These are phyloP conservation scores for Microsporum ferrugineum DNA, from an alignment of 2,329 filamentous ascomycete species.

Conservation along the genomic window DNA sequence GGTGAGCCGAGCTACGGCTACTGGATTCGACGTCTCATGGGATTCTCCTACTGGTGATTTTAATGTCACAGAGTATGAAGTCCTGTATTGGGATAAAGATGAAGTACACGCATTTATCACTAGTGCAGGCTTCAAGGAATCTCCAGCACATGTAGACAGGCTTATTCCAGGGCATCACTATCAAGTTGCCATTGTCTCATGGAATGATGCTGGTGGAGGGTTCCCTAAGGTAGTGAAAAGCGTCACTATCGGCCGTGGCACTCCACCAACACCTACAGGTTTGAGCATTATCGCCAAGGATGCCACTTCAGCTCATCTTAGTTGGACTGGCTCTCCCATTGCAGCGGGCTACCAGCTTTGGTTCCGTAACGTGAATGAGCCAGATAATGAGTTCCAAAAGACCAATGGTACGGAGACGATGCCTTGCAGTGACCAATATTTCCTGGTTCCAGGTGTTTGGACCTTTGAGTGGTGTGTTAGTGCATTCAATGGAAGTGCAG, in stretches of 20 bases:
- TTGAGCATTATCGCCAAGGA: background rate
- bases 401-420: background rate
- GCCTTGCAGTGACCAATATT: background rate
- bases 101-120: background rate
- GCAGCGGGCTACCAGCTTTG: background rate
- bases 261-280: background rate
- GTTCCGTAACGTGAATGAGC: background rate
- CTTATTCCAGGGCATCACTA: background rate
- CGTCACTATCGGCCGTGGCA: background rate
- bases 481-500: background rate
- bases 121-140: background rate
- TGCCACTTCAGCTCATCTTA: background rate
- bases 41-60: background rate
- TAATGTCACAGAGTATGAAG: background rate
- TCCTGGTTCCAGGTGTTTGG: background rate
- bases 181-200: background rate
- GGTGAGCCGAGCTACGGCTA: background rate
- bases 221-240: background rate
- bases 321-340: background rate
- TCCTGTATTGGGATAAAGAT: conserved; percentile 1
- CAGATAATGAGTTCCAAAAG: background rate
- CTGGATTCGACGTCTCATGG: background rate
- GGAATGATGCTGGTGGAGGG: background rate
- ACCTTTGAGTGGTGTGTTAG: conserved; percentile 2
- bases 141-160: background rate